These are phyloP conservation scores for Fulvia fulva DNA, from an alignment of 2,329 filamentous ascomycete species.

Conservation along the genomic window DNA sequence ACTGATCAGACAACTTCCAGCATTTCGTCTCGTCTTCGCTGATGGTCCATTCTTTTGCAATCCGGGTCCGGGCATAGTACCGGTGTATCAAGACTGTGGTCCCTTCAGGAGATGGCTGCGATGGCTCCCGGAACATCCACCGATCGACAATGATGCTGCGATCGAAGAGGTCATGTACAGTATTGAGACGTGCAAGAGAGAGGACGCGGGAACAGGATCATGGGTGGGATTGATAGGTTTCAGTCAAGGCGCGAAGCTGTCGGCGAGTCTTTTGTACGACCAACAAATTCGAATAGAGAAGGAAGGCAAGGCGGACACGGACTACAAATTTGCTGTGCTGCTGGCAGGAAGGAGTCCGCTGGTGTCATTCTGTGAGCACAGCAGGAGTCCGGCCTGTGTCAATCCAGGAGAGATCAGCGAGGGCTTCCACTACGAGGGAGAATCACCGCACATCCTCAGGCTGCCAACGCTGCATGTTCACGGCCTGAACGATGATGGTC, in stretches of 20 bases:
- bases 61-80: conserved; percentile 59
- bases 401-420: conserved; percentile 42
- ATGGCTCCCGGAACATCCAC: conserved; percentile 57
- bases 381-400: conserved; percentile 36
- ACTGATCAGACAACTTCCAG: conserved; percentile 48
- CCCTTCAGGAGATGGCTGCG: conserved; percentile 64
- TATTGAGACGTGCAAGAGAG: conserved; percentile 43
- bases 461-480: conserved; percentile 66
- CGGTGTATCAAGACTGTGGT: conserved; percentile 61
- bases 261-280: conserved; percentile 46
- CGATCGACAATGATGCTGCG: conserved; percentile 48
- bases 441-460: conserved; percentile 47
- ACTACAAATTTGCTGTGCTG: conserved; percentile 59
- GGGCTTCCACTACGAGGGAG: conserved; percentile 42
- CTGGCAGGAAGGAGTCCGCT: conserved; percentile 60
- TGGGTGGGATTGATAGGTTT: conserved; percentile 52
- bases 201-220: conserved; percentile 42
- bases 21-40: conserved; percentile 69
- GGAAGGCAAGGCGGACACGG: conserved; percentile 34
- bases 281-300: conserved; percentile 55
- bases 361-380: conserved; percentile 48
- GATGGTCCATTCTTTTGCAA: conserved; percentile 64
- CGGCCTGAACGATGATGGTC: conserved; percentile 56
- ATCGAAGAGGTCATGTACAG: conserved; percentile 46
- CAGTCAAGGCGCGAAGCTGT: conserved; percentile 48